Evolutionary conservation across 768 basidiomycete genomes (phyloP).

Genomic region (Kwoniella dendrophila): DNA sequence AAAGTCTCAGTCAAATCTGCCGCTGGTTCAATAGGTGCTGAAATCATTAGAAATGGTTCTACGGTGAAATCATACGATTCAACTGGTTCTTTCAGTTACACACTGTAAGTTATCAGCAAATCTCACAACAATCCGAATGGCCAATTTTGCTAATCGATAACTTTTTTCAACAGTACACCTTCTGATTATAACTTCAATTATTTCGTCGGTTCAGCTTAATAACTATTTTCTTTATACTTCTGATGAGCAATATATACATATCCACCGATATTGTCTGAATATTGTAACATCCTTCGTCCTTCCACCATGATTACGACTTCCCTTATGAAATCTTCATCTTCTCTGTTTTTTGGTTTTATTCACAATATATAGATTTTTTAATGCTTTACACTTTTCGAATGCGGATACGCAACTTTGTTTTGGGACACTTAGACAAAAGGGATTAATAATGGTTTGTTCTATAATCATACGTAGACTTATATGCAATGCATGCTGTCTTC

Average conservation of each 20-base stretch:
- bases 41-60: slow-evolving; percentile 31
- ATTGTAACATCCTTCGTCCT: background rate
- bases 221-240: background rate
- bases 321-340: no score
- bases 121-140: no score
- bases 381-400: no score
- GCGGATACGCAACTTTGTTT: no score
- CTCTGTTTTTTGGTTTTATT: background rate
- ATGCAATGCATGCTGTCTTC: slow-evolving; percentile 1
- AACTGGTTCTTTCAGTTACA: slow-evolving; percentile 37
- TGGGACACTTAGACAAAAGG: no score
- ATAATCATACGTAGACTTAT: background rate
- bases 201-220: slow-evolving; percentile 40
- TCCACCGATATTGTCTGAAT: no score
- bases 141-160: slow-evolving; percentile 1
- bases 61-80: slow-evolving; percentile 38
- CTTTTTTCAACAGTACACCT: slow-evolving; percentile 24
- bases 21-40: slow-evolving; percentile 39
- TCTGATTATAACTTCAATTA: slow-evolving; percentile 54
- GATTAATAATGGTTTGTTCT: background rate
- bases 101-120: slow-evolving; percentile 31
- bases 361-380: no score
- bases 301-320: no score
- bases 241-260: background rate
- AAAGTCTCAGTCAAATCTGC: slow-evolving; percentile 42